Evolutionary conservation across 352 stramenopile genomes (phyloP).

Genomic region (Pythium brassicae): DNA sequence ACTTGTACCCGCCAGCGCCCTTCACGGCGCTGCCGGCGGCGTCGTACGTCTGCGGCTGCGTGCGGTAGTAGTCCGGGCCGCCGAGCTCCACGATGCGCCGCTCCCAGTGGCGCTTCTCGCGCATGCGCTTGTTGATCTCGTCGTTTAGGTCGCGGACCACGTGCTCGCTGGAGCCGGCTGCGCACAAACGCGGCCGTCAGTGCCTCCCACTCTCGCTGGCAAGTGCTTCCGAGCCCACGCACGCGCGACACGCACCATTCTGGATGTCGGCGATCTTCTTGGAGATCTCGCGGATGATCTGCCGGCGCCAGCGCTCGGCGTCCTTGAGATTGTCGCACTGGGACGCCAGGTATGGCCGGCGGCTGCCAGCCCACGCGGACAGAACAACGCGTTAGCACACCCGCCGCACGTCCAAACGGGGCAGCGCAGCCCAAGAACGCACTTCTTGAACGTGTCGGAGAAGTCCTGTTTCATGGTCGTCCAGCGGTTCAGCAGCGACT

Average conservation of each 20-base stretch:
- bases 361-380: slow-evolving; percentile 22
- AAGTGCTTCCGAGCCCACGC: background rate
- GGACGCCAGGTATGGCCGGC: slow-evolving; percentile 91
- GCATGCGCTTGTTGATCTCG: slow-evolving; percentile 97
- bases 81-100: slow-evolving; percentile 87
- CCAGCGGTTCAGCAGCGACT: slow-evolving; percentile 98
- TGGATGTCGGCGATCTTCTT: slow-evolving; percentile 96
- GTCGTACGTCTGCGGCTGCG: slow-evolving; percentile 75
- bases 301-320: slow-evolving; percentile 88
- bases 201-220: background rate
- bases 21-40: slow-evolving; percentile 68
- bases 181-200: background rate
- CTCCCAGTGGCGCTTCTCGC: slow-evolving; percentile 91
- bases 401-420: background rate
- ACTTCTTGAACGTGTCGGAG: slow-evolving; percentile 81
- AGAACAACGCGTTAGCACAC: background rate
- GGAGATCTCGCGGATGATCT: slow-evolving; percentile 95
- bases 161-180: slow-evolving; percentile 92
- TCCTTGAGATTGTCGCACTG: slow-evolving; percentile 93
- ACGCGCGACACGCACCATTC: slow-evolving; percentile 64
- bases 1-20: slow-evolving; percentile 89
- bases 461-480: slow-evolving; percentile 95
- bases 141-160: slow-evolving; percentile 98
- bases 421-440: slow-evolving; percentile 8
- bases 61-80: slow-evolving; percentile 83